Evolutionary conservation across 164 flowering plant species (phyloP).

Genomic region (Protea cynaroides): DNA sequence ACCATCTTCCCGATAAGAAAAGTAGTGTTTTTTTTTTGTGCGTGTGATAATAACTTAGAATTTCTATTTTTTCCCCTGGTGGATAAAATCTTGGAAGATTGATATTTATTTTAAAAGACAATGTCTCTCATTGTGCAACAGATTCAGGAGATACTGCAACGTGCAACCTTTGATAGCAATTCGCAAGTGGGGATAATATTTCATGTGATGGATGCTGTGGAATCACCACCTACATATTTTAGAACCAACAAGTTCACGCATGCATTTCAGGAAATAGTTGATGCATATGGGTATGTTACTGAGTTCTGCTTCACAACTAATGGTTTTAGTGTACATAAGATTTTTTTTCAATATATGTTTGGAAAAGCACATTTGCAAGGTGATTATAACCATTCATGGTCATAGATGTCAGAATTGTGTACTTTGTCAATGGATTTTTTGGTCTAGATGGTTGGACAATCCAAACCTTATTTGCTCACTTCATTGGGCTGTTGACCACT

Average conservation of each 20-base stretch:
- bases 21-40: neutral
- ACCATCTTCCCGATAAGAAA: too few relatives aligned
- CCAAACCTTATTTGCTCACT: too few relatives aligned
- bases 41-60: neutral
- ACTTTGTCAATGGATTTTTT: too few relatives aligned
- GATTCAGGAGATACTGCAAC: slow-evolving; percentile 92
- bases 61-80: neutral
- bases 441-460: too few relatives aligned
- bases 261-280: slow-evolving; percentile 92
- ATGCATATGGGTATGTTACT: slow-evolving; percentile 87
- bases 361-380: neutral
- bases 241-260: slow-evolving; percentile 73
- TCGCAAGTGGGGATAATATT: slow-evolving; percentile 94
- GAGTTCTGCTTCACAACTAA: neutral
- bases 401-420: too few relatives aligned
- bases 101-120: neutral
- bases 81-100: neutral
- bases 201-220: slow-evolving; percentile 80
- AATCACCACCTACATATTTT: slow-evolving; percentile 95
- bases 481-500: too few relatives aligned
- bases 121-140: slow-evolving; percentile 24
- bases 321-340: neutral
- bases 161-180: slow-evolving; percentile 90
- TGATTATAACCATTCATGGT: neutral
- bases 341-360: neutral